Conservation (phyloP, 2,329 filamentous ascomycete species). For the Alternaria solani region DNA sequence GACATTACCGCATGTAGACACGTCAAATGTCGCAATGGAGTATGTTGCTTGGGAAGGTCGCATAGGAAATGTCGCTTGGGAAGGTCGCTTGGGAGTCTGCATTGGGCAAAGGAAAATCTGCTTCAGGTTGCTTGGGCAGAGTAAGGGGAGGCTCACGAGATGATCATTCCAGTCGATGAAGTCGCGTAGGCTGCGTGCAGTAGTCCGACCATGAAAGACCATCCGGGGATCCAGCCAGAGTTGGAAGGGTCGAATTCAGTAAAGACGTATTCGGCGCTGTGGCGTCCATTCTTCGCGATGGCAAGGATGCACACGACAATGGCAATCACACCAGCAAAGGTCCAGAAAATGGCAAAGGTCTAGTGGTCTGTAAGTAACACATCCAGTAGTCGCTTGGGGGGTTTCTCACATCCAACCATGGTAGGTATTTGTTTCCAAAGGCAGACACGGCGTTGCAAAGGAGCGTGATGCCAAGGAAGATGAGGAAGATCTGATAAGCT, state of each 20-base stretch:
- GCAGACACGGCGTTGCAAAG: conserved; percentile 61
- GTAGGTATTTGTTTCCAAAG: conserved; percentile 62
- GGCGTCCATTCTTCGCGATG: conserved; percentile 73
- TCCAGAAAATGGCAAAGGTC: conserved; percentile 79
- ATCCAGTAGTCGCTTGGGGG: conserved; percentile 27
- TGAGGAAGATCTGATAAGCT: conserved; percentile 58
- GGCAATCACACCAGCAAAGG: conserved; percentile 73
- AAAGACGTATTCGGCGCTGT: conserved; percentile 69
- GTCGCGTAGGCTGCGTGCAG: conserved; percentile 77
- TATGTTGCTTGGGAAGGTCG: conserved; percentile 24
- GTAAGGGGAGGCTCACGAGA: conserved; percentile 65
- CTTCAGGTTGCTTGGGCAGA: conserved; percentile 44
- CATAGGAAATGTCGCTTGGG: conserved; percentile 26
- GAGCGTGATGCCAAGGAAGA: conserved; percentile 60
- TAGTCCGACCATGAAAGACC: conserved; percentile 77
- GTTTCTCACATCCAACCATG: conserved; percentile 70
- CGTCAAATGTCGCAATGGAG: conserved; percentile 29
- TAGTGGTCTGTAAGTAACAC: conserved; percentile 46
- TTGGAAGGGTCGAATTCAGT: conserved; percentile 69
- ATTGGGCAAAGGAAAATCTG: conserved; percentile 23
- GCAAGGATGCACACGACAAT: conserved; percentile 69
- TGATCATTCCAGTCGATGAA: conserved; percentile 81
- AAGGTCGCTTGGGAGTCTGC: conserved; percentile 32
- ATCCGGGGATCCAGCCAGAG: conserved; percentile 74
- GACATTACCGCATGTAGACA: conserved; percentile 27